Evolutionary conservation across 805 yeast genomes (phyloP).

Genomic region (Cyberlindnera japonica): DNA sequence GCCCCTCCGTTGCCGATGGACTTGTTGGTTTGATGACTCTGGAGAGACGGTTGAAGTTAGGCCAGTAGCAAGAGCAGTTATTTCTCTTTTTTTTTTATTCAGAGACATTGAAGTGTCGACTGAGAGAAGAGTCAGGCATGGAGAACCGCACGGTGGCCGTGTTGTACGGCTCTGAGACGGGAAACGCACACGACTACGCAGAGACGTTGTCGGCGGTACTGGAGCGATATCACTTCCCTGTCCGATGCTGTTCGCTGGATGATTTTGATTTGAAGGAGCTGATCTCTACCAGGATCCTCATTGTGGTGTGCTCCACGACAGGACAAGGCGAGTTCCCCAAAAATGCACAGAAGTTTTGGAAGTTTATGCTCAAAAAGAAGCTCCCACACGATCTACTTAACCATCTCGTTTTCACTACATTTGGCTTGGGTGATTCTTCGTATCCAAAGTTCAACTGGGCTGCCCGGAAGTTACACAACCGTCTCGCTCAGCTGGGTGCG

Average conservation of each 20-base stretch:
- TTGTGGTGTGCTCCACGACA: constrained; percentile 78
- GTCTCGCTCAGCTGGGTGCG: constrained; percentile 82
- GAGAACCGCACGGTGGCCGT: constrained; percentile 45
- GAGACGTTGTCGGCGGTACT: constrained; percentile 53
- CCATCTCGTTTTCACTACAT: constrained; percentile 62
- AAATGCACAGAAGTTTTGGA: constrained; percentile 72
- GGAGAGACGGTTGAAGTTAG: no score
- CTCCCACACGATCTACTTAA: constrained; percentile 59
- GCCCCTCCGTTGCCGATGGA: background rate
- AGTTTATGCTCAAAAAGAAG: constrained; percentile 61
- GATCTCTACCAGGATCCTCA: constrained; percentile 43
- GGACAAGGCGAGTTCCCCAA: constrained; percentile 95
- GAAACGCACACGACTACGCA: constrained; percentile 86
- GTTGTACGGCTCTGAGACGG: constrained; percentile 89
- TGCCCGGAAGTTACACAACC: constrained; percentile 72
- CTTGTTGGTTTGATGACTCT: no score
- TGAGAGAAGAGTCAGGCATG: no score
- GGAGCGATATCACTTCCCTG: constrained; percentile 48
- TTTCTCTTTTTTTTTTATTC: no score
- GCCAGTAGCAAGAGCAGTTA: no score
- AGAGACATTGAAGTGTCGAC: no score
- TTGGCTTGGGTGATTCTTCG: constrained; percentile 93
- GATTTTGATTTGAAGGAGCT: constrained; percentile 55
- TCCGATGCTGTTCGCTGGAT: constrained; percentile 51
- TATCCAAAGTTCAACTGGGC: constrained; percentile 89